Evolutionary conservation across 495 filamentous ascomycete genomes (phyloP), one percentile per base, ranked within the genome.

Genomic region (Parathielavia hyrcaniae): DNA sequence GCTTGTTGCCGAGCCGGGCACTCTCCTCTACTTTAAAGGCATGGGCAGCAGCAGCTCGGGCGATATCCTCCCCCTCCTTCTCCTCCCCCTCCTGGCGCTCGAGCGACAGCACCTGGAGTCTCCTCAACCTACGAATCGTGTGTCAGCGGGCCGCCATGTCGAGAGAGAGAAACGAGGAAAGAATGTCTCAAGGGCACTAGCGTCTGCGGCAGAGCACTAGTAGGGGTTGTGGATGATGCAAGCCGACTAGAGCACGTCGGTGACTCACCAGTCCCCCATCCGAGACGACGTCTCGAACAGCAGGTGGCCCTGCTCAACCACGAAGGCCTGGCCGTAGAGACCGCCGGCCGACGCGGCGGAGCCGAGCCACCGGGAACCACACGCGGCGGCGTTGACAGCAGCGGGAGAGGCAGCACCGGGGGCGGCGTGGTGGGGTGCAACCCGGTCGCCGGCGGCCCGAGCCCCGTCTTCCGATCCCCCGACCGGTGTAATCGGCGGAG

Each of bases 251-350:
- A n/a, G n/a, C n/a, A n/a, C n/a, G n/a, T n/a, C n/a, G n/a, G n/a
- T n/a, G n/a, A 52, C 49, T 40, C 11, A 43, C 55, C 55, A 58
- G 26, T 20, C 19, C 14, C 44, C 55, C 38, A 58, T 41, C 19
- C 47, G 39, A 36, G 47, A n/a, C 36, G 55, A 38, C 30, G 47
- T 16, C 35, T 50, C n/a, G 30, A 43, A 57, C 7, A 6, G 23
- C 36, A 50, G 22, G 34, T 44, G 14, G 10, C 55, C 55, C 19
- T 20, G 17, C 43, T 22, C 26, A 32, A 14, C 45, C 20, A 50
- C 5, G 23, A 44, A 44, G 2, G 47, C 19, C 23, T 35, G 50
- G 39, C 41, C 49, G 19, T 49, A 53, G 10, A 39, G 11, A 32
- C 53, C 32, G 14, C 17, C 43, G 20, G 13, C 35, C 16, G 35